phyloP scores from a whole-genome alignment of 257 asterid genomes.

The Rehmannia glutinosa region DNA sequence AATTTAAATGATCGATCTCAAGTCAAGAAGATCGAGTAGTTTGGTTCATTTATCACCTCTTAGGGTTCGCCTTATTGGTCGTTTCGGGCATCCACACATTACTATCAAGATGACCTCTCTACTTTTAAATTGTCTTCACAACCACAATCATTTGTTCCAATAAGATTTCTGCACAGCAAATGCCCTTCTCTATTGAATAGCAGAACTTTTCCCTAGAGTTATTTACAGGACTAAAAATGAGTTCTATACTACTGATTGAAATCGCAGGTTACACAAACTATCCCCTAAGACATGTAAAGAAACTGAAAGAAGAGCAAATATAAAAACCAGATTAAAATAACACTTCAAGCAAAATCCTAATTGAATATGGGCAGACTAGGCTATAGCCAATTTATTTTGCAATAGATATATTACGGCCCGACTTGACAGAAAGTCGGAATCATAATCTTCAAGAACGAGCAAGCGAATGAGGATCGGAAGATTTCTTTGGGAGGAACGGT shows the following conservation, averaged over 20 bases:
- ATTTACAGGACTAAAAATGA: conserved; percentile 36
- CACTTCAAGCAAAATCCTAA: conserved; percentile 5
- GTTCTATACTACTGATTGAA: conserved; percentile 12
- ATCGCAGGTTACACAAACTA: conserved; percentile 12
- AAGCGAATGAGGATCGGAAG: conserved; percentile 27
- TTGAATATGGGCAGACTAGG: not conserved
- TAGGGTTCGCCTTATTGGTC: too few relatives aligned
- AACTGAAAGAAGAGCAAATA: conserved; percentile 12
- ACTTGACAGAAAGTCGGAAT: conserved; percentile 7
- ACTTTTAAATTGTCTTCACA: too few relatives aligned
- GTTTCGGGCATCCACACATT: too few relatives aligned
- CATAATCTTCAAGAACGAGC: not conserved
- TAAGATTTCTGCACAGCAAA: not conserved
- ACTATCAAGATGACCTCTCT: too few relatives aligned
- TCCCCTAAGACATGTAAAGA: conserved; percentile 5
- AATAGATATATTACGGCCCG: not conserved
- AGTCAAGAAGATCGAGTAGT: too few relatives aligned
- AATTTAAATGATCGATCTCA: too few relatives aligned
- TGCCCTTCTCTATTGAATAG: not conserved
- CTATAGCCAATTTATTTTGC: not conserved
- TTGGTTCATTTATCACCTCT: too few relatives aligned
- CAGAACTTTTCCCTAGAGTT: not conserved
- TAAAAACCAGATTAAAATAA: not conserved
- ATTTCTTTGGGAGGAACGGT: conserved; percentile 34
- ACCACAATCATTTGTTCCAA: too few relatives aligned